Conservation (phyloP, 1,284 basidiomycete species). For the Tremellales sp. region DNA sequence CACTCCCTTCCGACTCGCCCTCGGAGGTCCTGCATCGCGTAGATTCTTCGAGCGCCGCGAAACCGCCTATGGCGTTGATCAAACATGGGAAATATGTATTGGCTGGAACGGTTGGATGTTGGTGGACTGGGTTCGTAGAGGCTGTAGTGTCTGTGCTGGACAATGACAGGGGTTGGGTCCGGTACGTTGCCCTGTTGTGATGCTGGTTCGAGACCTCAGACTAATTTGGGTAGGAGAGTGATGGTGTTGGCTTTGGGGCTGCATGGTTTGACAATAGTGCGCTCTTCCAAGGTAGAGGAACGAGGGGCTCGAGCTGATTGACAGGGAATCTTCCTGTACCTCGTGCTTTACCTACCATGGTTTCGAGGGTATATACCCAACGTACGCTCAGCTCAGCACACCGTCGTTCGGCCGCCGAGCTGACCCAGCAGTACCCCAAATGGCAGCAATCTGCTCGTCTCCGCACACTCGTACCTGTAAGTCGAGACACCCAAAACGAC, state of each 20-base stretch:
- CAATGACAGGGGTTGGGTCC: slow-evolving; percentile 21
- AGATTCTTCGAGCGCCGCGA: slow-evolving; percentile 5
- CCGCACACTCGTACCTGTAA: slow-evolving; percentile 41
- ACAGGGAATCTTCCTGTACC: slow-evolving; percentile 46
- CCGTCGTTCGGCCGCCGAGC: not conserved
- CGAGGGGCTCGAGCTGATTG: not conserved
- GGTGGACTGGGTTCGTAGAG: slow-evolving; percentile 33
- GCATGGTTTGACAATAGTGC: slow-evolving; percentile 35
- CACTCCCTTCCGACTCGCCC: slow-evolving; percentile 20
- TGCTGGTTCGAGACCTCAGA: not conserved
- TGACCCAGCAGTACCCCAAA: slow-evolving; percentile 37
- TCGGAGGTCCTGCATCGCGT: slow-evolving; percentile 12
- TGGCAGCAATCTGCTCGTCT: slow-evolving; percentile 46
- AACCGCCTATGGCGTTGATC: slow-evolving; percentile 10
- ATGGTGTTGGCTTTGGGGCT: slow-evolving; percentile 24
- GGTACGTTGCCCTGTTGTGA: slow-evolving; percentile 9
- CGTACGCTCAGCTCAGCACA: slow-evolving; percentile 21
- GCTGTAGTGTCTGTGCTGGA: slow-evolving; percentile 18
- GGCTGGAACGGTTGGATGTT: slow-evolving; percentile 33
- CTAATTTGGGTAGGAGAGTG: slow-evolving; percentile 10
- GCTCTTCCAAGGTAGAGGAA: slow-evolving; percentile 6
- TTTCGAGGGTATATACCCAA: slow-evolving; percentile 45
- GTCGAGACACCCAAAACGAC: slow-evolving; percentile 6
- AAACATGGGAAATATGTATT: slow-evolving; percentile 48
- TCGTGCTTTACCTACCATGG: slow-evolving; percentile 47